Base-by-base conservation (phyloP, 129 eudicot genomes). In the sunflower (Helianthus annuus) region DNA sequence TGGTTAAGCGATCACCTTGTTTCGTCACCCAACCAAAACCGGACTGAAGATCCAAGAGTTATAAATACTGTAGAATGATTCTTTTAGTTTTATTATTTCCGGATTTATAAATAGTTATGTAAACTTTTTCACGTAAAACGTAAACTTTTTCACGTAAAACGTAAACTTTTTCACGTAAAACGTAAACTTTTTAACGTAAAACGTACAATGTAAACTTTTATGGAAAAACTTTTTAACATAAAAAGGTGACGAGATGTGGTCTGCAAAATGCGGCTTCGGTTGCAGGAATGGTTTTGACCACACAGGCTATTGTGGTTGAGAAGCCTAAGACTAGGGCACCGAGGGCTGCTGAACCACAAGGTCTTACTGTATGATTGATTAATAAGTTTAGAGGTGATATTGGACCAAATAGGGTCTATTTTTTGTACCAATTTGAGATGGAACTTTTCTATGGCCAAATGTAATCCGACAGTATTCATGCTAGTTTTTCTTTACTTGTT, bases 281-380 rank as follows among this genome's bases (percentile, higher is more conserved):
- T 73, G 97, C 98, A 1, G 98, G 98, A 45, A 93, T 93, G 98
- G 98, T 93, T 53, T 84, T 93, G 53, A 93, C 97, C 11, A 93
- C 98, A 46, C 98, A 93, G 54, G 98, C 98, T 38, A 93, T 93
- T 64, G 97, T 93, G 34, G 98, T 93, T 51, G 98, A 93, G 46
- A 93, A 93, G 81, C 66, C 92, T 17, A 89, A 83, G 83, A 88
- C 96, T 0, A 93, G 79, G 81, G 54, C 79, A 19, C 62, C 84
- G 7, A 88, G 76, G 4, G 68, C 82, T 13, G 87, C 74, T 34
- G 69, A 79, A 52, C 91, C 88, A 29, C 86, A 86, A 76, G 96
- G 90, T 38, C 70, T 89, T 27, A 51, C 84, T 19, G 19, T 89
- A 51, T 89, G 70, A 86, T n/a, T n/a, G n/a, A n/a, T 71, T 24